Base-by-base conservation (phyloP, 345 rosid species). In the Rhodamnia rubescens region DNA sequence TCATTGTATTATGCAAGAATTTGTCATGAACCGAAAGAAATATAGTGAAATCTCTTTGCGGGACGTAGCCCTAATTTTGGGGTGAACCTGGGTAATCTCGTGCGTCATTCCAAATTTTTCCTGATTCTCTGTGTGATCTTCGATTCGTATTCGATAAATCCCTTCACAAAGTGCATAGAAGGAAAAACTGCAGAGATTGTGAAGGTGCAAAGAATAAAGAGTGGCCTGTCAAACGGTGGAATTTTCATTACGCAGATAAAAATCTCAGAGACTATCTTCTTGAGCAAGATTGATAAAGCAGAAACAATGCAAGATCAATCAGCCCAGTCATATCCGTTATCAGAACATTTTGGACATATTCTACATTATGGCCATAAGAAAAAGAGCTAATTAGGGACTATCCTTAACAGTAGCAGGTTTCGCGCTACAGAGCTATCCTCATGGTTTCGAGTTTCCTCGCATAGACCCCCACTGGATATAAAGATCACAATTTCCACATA, bases 401-500 rank as follows among this genome's bases (percentile, higher is more conserved):
- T 61, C 3, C 75, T 61, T 1, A 61, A 61, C 75, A 61, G 21
- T 29, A 61, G 22, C 75, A 61, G 20, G 36, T 61, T 61, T 61
- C 75, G 0, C 3, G 0, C 42, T 14, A 3, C 74, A 61, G 74
- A 61, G 40, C 74, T 1, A 15, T 29, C 75, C 27, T 61, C 1
- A 15, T 64, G 24, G 75, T 64, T 64, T 22, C 75, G 8, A 61
- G 74, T 61, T 61, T 29, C 0, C 22, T 15, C 7, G 42, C 42
- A 2, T 9, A 0, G 75, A 32, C 22, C 75, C 75, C 44, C 0
- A 21, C 75, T 1, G 44, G 12, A 1, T 36, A 20, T 18, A 20
- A 69, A 69, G 47, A 69, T 36, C 80, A 18, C 47, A 36, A 69
- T 18, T 69, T 69, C 13, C 80, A 0, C 4, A 5, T 10, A 36